Evolutionary conservation across 345 rosid species (phyloP).

Genomic region (Linum trigynum): DNA sequence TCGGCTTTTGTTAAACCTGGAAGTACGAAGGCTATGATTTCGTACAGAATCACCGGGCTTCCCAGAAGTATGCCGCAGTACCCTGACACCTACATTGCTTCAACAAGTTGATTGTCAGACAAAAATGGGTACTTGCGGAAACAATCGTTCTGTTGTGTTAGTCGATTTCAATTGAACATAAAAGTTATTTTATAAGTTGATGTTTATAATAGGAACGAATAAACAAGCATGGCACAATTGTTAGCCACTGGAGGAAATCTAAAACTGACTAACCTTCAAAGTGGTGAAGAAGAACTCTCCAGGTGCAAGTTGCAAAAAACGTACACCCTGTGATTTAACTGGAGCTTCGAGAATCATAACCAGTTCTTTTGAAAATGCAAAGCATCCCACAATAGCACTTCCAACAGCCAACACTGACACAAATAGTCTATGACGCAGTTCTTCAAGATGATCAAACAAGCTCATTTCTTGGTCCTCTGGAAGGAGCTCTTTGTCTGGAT

Average conservation of each 20-base stretch:
- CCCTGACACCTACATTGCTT: slow-evolving; percentile 70
- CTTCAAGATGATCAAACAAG: slow-evolving; percentile 92
- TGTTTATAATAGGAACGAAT: no score
- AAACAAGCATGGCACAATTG: no score
- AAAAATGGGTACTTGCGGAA: not conserved
- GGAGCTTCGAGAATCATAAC: slow-evolving; percentile 92
- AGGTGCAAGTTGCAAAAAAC: slow-evolving; percentile 91
- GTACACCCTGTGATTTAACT: slow-evolving; percentile 80
- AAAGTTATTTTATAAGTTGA: not conserved
- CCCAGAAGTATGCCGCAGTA: slow-evolving; percentile 92
- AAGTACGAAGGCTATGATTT: slow-evolving; percentile 90
- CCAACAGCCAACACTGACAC: slow-evolving; percentile 90
- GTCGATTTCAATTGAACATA: not conserved
- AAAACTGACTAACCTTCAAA: slow-evolving; percentile 46
- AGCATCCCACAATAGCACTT: slow-evolving; percentile 86
- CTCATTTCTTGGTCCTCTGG: slow-evolving; percentile 97
- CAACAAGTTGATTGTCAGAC: not conserved
- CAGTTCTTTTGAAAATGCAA: slow-evolving; percentile 81
- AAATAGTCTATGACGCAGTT: slow-evolving; percentile 78
- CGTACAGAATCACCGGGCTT: slow-evolving; percentile 83
- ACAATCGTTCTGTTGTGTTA: not conserved
- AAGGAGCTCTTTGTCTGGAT: slow-evolving; percentile 80
- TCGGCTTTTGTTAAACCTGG: slow-evolving; percentile 89
- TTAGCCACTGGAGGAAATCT: no score
- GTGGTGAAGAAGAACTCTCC: slow-evolving; percentile 99